A percentile compares a stretch with the other conserved stretches of the same genome.
Conservation (phyloP, 2,329 filamentous ascomycete species). For the Fusarium mangiferae region DNA sequence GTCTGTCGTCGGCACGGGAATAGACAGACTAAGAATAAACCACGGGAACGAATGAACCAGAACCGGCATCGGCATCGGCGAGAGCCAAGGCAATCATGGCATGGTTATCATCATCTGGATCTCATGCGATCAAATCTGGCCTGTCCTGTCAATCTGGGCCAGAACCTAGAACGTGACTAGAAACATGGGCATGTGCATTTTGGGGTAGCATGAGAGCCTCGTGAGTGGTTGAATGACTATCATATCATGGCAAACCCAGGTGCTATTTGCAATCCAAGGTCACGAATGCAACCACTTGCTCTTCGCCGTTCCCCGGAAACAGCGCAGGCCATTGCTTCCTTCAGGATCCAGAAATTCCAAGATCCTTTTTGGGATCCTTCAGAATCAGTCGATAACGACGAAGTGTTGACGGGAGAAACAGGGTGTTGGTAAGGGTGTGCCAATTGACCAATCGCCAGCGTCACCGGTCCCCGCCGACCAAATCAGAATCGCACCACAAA, state of each 20-base stretch:
- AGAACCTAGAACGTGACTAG: conserved; percentile 25
- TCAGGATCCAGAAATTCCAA: conserved; percentile 7
- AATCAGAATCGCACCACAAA: conserved; percentile 43
- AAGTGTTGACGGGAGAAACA: conserved; percentile 42
- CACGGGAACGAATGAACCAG: not conserved
- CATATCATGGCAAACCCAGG: conserved; percentile 30
- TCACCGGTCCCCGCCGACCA: conserved; percentile 41
- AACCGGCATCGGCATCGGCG: conserved; percentile 14
- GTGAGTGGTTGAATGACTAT: conserved; percentile 28
- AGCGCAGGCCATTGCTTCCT: conserved; percentile 13
- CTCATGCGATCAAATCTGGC: conserved; percentile 34
- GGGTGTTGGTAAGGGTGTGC: conserved; percentile 11
- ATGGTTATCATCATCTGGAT: conserved; percentile 25
- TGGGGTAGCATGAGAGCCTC: conserved; percentile 30
- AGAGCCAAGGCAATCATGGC: conserved; percentile 22
- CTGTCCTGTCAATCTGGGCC: conserved; percentile 30
- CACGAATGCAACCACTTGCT: conserved; percentile 1
- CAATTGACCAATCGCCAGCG: conserved; percentile 37
- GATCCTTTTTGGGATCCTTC: conserved; percentile 10
- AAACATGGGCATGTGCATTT: conserved; percentile 16
- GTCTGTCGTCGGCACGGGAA: not conserved
- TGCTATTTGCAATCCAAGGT: conserved; percentile 5
- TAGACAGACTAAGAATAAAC: not conserved
- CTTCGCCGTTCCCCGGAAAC: conserved; percentile 26
- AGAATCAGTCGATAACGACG: conserved; percentile 35